Percentiles rank a stretch among this genome's conserved stretches.
Conservation (phyloP, 2,329 filamentous ascomycete species). For the Colletotrichum sp. region DNA sequence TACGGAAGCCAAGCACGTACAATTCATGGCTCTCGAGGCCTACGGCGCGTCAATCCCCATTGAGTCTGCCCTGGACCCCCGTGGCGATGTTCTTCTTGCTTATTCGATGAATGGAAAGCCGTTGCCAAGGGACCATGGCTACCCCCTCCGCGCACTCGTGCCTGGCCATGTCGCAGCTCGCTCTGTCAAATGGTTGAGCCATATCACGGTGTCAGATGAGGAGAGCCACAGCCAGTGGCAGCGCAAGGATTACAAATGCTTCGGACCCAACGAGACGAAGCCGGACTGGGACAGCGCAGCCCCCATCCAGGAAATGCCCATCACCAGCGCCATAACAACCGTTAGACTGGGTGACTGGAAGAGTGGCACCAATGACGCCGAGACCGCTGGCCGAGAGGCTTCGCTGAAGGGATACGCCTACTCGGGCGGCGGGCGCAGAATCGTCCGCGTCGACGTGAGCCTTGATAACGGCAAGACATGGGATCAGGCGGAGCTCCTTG, state of each 20-base stretch:
- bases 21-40: constrained; percentile 64
- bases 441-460: constrained; percentile 71
- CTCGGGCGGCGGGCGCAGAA: constrained; percentile 68
- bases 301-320: constrained; percentile 71
- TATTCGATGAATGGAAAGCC: constrained; percentile 71
- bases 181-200: constrained; percentile 72
- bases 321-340: constrained; percentile 69
- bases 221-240: constrained; percentile 72
- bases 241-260: constrained; percentile 71
- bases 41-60: constrained; percentile 68
- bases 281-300: constrained; percentile 68
- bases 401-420: constrained; percentile 69
- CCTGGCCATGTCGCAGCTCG: constrained; percentile 71
- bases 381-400: constrained; percentile 25
- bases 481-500: constrained; percentile 65
- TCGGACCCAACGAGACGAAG: constrained; percentile 65
- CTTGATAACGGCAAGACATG: constrained; percentile 68
- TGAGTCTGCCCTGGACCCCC: constrained; percentile 60
- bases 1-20: constrained; percentile 53
- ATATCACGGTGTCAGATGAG: constrained; percentile 68
- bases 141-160: constrained; percentile 65
- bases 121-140: constrained; percentile 70
- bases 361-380: background rate
- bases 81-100: constrained; percentile 69
- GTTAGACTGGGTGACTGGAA: constrained; percentile 47